Base-by-base conservation (phyloP, 768 basidiomycete genomes). In the Fomitopsis pulvina region DNA sequence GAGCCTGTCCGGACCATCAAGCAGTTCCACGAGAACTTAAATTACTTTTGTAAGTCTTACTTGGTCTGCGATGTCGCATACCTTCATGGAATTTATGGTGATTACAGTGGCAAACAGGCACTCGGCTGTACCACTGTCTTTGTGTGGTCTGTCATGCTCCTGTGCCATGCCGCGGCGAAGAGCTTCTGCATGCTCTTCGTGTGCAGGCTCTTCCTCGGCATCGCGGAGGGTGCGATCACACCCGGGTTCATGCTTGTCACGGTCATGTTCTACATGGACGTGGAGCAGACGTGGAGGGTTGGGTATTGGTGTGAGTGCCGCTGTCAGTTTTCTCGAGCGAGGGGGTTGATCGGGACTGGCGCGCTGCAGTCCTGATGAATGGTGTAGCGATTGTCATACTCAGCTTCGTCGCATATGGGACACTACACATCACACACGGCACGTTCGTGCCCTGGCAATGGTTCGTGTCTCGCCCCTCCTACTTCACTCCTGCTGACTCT, bases 141-240 rank as follows among this genome's bases (percentile, higher is more conserved):
- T 57, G 56, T 84, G 10, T 89, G 87, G 86, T 74, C 83, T 2
- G 62, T 87, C 49, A 72, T 82, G 6, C 68, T 88, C 12, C 68
- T 81, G 40, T 65, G 62, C 44, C 74, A 87, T 57, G 77, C 83
- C 1, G 83, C 82, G 1, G 86, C 83, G 60, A 78, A 76, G 56
- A 84, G 79, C 21, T 88, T 87, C 57, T 85, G 81, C 6, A 76
- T 68, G 3, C 73, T 89, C 28, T 83, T 88, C 54, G 81, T 77
- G 32, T 77, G 81, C n/a, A 78, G 87, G 32, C 80, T 87, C 59
- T 81, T 89, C 60, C 71, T 90, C 41, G 87, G 87, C 10, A 67
- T 81, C n/a, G 87, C 82, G 52, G 87, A 90, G 71, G 85, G 85
- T 48, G 83, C 83, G 12, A 83, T 89, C 47, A 88, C 86, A 7